Conservation (phyloP, 176 grass and related monocot species). For the Avena insularis region DNA sequence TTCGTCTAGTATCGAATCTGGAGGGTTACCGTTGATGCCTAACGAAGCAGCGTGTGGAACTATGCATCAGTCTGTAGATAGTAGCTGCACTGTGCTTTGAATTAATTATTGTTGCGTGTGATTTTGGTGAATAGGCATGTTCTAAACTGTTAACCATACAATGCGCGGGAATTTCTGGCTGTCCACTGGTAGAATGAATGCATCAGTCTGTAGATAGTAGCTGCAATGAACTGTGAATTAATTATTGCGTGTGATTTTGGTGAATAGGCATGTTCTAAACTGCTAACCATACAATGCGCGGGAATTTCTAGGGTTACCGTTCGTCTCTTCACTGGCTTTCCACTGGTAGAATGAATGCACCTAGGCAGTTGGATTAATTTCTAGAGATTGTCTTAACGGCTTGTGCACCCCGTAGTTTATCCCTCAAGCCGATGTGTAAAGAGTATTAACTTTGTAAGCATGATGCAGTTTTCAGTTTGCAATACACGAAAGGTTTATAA, state of each 20-base stretch:
- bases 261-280: neutral
- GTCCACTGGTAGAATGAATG: neutral
- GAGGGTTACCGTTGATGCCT: neutral
- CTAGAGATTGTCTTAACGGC: neutral
- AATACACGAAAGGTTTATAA: neutral
- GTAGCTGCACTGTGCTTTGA: neutral
- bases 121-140: neutral
- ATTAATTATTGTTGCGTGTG: neutral
- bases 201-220: neutral
- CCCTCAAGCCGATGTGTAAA: neutral
- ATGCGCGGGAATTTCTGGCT: neutral
- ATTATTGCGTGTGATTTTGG: neutral
- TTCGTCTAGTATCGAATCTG: neutral
- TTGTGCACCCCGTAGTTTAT: neutral
- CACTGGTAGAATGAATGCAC: neutral
- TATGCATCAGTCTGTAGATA: neutral
- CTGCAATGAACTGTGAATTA: neutral
- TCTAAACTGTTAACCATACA: neutral
- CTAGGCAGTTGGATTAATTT: neutral
- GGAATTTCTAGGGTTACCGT: slow-evolving; percentile 8
- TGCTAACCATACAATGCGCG: neutral
- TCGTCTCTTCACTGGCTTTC: neutral
- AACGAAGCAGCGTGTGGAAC: neutral
- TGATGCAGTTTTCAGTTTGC: no score
- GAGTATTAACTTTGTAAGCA: slow-evolving; percentile 6